Percentiles rank a stretch among this genome's conserved stretches.
These are phyloP conservation scores for Fermentozyma sake DNA, from an alignment of 1,139 yeast species.

Conservation along the genomic window DNA sequence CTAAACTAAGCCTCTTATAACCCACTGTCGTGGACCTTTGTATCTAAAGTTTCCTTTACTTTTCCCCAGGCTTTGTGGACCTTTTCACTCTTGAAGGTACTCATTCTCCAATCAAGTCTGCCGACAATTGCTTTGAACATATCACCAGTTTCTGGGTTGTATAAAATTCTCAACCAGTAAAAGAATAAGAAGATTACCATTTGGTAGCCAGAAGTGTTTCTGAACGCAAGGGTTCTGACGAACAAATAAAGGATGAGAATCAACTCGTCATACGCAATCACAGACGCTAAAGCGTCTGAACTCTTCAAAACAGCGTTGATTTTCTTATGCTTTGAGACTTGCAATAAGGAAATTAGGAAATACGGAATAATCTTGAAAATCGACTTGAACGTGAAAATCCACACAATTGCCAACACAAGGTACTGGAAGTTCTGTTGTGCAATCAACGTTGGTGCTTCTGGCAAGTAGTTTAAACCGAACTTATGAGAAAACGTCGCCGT, in stretches of 20 bases:
- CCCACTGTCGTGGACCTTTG: conserved; percentile 24
- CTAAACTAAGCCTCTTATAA: too few relatives aligned
- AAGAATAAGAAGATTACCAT: conserved; percentile 52
- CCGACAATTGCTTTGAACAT: conserved; percentile 38
- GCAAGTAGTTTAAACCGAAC: conserved; percentile 50
- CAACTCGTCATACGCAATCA: conserved; percentile 61
- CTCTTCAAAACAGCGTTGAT: conserved; percentile 37
- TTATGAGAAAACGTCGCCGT: conserved; percentile 52
- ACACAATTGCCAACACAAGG: conserved; percentile 47
- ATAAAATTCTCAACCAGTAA: conserved; percentile 66
- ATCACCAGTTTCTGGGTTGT: conserved; percentile 45
- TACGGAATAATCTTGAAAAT: conserved; percentile 64
- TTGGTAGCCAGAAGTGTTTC: conserved; percentile 67
- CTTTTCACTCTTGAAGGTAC: conserved; percentile 41
- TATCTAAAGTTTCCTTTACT: conserved; percentile 35
- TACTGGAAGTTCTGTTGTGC: conserved; percentile 71
- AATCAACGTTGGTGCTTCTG: conserved; percentile 53
- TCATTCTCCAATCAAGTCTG: conserved; percentile 39
- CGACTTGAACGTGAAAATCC: conserved; percentile 64
- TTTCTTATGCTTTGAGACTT: conserved; percentile 41
- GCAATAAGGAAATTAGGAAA: conserved; percentile 52
- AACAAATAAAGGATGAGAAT: conserved; percentile 47
- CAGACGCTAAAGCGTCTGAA: conserved; percentile 37
- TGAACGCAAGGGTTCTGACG: conserved; percentile 56
- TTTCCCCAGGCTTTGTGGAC: conserved; percentile 42